phyloP scores from a whole-genome alignment of 1,139 yeast species.

The Geotrichum candidum region DNA sequence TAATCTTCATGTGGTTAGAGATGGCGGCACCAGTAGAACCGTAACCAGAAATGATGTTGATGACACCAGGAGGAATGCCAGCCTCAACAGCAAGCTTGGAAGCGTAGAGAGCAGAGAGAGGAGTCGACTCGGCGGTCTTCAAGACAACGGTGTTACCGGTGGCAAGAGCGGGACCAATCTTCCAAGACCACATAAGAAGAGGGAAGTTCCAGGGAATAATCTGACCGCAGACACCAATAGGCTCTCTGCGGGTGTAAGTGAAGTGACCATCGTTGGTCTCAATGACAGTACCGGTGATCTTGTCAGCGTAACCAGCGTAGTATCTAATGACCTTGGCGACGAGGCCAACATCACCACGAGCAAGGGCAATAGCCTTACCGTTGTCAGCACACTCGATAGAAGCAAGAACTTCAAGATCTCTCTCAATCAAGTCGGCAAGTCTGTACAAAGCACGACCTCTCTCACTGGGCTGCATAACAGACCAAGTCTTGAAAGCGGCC shows the following conservation, averaged over 20 bases:
- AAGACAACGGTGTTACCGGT: conserved; percentile 75
- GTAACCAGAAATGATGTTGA: conserved; percentile 69
- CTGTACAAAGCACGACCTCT: conserved; percentile 55
- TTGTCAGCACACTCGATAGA: conserved; percentile 76
- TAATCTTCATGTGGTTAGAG: conserved; percentile 58
- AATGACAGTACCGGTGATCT: conserved; percentile 58
- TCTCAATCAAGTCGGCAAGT: conserved; percentile 60
- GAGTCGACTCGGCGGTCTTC: conserved; percentile 81
- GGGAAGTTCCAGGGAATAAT: conserved; percentile 91
- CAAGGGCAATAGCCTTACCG: conserved; percentile 62
- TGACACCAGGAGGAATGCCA: conserved; percentile 75
- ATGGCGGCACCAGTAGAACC: conserved; percentile 76
- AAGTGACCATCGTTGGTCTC: conserved; percentile 60
- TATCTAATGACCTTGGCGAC: conserved; percentile 55
- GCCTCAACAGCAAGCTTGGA: conserved; percentile 58
- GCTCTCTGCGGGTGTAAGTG: conserved; percentile 56
- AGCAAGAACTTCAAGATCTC: conserved; percentile 53
- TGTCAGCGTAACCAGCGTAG: conserved; percentile 81
- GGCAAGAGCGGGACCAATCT: conserved; percentile 77
- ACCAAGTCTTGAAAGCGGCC: conserved; percentile 49
- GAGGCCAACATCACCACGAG: conserved; percentile 53
- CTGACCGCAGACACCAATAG: conserved; percentile 76
- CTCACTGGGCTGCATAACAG: conserved; percentile 43
- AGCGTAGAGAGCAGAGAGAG: conserved; percentile 66
- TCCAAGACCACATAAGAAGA: conserved; percentile 77